phyloP scores from a whole-genome alignment of 78 protist genomes.

The Goniomonas avonlea region DNA sequence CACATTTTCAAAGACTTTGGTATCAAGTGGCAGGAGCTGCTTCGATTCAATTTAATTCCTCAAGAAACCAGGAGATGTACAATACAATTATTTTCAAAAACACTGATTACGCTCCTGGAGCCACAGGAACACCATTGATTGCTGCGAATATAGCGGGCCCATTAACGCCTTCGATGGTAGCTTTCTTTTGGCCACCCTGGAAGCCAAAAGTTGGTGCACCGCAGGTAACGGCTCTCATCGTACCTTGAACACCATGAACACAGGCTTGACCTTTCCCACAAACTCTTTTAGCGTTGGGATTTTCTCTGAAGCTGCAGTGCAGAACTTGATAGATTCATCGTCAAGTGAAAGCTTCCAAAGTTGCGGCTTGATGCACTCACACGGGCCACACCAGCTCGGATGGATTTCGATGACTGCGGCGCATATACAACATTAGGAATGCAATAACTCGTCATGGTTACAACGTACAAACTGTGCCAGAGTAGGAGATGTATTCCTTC shows the following conservation, averaged over 20 bases:
- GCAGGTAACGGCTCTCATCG: not conserved
- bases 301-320: conserved; percentile 14
- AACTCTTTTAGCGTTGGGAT: not conserved
- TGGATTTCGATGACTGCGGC: not conserved
- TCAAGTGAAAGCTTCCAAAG: not conserved
- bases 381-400: conserved; percentile 16
- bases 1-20: too few relatives aligned
- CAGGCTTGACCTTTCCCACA: not conserved
- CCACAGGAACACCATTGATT: too few relatives aligned
- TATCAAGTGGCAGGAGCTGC: too few relatives aligned
- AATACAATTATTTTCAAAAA: too few relatives aligned
- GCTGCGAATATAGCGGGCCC: too few relatives aligned
- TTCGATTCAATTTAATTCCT: too few relatives aligned
- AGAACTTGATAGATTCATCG: conserved; percentile 6
- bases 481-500: not conserved
- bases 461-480: not conserved
- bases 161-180: conserved; percentile 9
- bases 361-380: conserved; percentile 19
- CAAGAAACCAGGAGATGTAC: too few relatives aligned
- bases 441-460: not conserved
- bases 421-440: not conserved
- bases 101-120: too few relatives aligned
- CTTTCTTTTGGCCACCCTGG: not conserved
- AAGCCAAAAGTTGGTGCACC: not conserved
- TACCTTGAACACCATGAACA: not conserved